A percentile compares a stretch with the other conserved stretches of the same genome.
Evolutionary conservation across 2,329 filamentous ascomycete genomes (phyloP).

Genomic region (Gliomastix tumulicola): DNA sequence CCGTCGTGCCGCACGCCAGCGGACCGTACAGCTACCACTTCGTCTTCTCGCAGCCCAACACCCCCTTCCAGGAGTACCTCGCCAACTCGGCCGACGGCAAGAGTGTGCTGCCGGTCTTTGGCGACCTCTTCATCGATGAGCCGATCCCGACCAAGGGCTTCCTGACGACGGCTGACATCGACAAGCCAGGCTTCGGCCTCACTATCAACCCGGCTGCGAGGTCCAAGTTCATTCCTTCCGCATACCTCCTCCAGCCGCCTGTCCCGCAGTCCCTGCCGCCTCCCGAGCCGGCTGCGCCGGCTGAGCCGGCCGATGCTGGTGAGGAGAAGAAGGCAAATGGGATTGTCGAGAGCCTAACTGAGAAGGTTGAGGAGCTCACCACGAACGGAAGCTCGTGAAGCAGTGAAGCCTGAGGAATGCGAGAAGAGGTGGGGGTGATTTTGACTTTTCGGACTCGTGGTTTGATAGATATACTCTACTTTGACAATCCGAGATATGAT

Average conservation of each 20-base stretch:
- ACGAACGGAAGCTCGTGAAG: too few species aligned
- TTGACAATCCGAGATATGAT: too few species aligned
- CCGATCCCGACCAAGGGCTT: slow-evolving; percentile 80
- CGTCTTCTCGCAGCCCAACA: slow-evolving; percentile 87
- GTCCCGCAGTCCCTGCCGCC: slow-evolving; percentile 37
- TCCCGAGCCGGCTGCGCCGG: slow-evolving; percentile 15
- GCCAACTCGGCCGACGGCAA: slow-evolving; percentile 89
- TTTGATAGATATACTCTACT: too few species aligned
- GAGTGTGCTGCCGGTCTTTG: slow-evolving; percentile 85
- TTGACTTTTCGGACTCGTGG: too few species aligned
- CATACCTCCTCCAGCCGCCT: slow-evolving; percentile 64
- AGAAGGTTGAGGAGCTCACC: slow-evolving; percentile 24
- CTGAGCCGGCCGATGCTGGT: slow-evolving; percentile 6
- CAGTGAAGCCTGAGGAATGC: too few species aligned
- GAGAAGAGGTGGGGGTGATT: too few species aligned
- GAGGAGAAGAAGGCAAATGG: slow-evolving; percentile 10
- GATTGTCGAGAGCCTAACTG: slow-evolving; percentile 20
- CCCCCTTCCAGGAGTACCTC: slow-evolving; percentile 92
- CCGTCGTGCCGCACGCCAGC: slow-evolving; percentile 89
- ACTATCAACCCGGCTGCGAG: slow-evolving; percentile 72
- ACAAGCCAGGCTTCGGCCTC: slow-evolving; percentile 86
- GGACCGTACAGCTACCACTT: slow-evolving; percentile 96
- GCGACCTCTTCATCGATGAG: slow-evolving; percentile 84
- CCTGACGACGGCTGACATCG: slow-evolving; percentile 70
- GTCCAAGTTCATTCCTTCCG: slow-evolving; percentile 67